Evolutionary conservation across 2,329 filamentous ascomycete genomes (phyloP), one percentile per base, ranked within the genome.

Genomic region (Alternaria viburni): DNA sequence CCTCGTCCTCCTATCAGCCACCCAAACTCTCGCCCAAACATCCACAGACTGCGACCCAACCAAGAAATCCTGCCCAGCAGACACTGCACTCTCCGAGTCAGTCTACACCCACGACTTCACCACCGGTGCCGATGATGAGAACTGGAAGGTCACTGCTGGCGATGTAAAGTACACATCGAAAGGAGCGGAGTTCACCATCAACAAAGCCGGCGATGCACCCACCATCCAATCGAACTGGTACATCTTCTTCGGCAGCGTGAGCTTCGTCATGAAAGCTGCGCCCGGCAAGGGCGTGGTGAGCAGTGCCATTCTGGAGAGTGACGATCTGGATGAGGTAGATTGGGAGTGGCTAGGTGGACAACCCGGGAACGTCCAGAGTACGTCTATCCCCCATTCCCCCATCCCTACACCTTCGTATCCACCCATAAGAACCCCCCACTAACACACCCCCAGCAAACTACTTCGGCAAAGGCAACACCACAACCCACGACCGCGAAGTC

Each of bases 261-360:
- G 94, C 78, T 85, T 95, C 60, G 83, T 87, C 69, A 86, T 96
- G 82, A 91, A 91, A 81, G 90, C 91, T 6, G 89, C 93, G 1
- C 81, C 84, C 1, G 93, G 93, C 10, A 83, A 81, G 6, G 93
- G 93, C 50, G 89, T 97, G 63, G 88, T 97, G 70, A 92, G 89
- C 75, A 86, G 90, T 67, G 89, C 96, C 72, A 93, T 96, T 78
- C 85, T 93, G 78, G 84, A 95, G 69, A 93, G 91, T 59, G 90
- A 95, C 68, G 90, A 93, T 70, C 85, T 94, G 7, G 93, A 96
- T 76, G 92, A 96, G 80, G 88, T 96, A 41, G 93, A 96, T 75
- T 94, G 91, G 81, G 92, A 94, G 75, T 91, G 92, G 73, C 84
- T 93, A 56, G 92, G 92, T 47, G 85, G 85, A 59, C 89, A 91